A percentile compares a stretch with the other conserved stretches of the same genome.
Conservation (phyloP, 768 basidiomycete species). For the Russula griseocarnosa region DNA sequence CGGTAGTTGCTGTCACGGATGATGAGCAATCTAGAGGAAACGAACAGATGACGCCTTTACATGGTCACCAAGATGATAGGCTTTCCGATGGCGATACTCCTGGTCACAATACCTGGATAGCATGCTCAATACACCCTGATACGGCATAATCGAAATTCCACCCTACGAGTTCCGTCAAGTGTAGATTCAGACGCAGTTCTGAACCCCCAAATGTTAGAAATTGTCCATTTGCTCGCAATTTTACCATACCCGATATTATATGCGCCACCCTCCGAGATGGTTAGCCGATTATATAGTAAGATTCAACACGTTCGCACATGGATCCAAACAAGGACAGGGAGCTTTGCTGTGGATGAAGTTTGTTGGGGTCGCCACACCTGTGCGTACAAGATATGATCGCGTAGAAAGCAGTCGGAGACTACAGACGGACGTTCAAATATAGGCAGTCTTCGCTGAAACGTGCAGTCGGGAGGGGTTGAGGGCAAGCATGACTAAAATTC, state of each 20-base stretch:
- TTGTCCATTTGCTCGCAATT: slow-evolving; percentile 37
- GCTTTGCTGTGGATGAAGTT: slow-evolving; percentile 28
- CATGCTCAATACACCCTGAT: neutral
- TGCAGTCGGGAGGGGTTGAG: slow-evolving; percentile 44
- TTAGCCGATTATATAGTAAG: neutral
- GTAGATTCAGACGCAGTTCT: slow-evolving; percentile 44
- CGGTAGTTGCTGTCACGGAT: slow-evolving; percentile 46
- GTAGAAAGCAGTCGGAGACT: neutral
- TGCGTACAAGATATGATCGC: neutral
- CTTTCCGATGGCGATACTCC: slow-evolving; percentile 45
- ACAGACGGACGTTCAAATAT: slow-evolving; percentile 45
- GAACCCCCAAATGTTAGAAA: neutral
- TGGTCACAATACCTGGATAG: slow-evolving; percentile 44
- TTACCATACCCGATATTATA: slow-evolving; percentile 42
- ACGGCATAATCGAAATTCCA: neutral
- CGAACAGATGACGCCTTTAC: slow-evolving; percentile 30
- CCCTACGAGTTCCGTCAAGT: slow-evolving; percentile 47
- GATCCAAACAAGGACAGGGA: slow-evolving; percentile 38
- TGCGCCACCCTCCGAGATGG: slow-evolving; percentile 43
- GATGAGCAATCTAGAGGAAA: neutral
- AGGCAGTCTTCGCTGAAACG: slow-evolving; percentile 52
- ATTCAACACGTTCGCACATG: slow-evolving; percentile 30
- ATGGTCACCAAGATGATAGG: slow-evolving; percentile 57
- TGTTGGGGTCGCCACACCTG: slow-evolving; percentile 36
- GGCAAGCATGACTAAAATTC: slow-evolving; percentile 53